Evolutionary conservation across 768 basidiomycete species (phyloP), one percentile per base, ranked within the genome.

Genomic region (Tricholoma bakamatsutake): DNA sequence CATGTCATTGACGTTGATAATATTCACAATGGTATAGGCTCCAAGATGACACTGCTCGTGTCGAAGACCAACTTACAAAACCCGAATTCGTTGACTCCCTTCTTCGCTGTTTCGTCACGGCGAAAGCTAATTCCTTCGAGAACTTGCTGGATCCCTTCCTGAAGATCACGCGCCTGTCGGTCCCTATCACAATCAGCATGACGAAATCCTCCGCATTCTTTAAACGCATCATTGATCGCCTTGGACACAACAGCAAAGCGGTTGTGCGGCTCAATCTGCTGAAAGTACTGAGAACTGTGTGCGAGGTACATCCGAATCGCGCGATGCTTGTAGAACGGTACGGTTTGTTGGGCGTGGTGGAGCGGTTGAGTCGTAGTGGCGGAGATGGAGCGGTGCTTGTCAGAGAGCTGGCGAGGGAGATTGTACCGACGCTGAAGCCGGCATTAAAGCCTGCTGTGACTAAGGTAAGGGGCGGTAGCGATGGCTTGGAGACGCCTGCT

Each of bases 31-130:
- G 48, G 24, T 21, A 24, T 61, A 94, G 92, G 93, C 74, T 98
- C 34, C 90, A 94, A 75, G 97, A 98, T 63, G 97, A 99, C 71
- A 92, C 90, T 1, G 85, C 92, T 1, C 82, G 93, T 53, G 90
- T 99, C 5, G 97, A 98, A 67, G 94, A 96, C 64, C 84, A 88
- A 49, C 77, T 99, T 0, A 72, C 88, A 33, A 88, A 90, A 63
- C 69, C 77, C 1, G 75, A 76, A 11, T 75, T 88, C 1, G 69
- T 91, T 15, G 85, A 90, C 0, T 76, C 82, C 0, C 73, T 96
- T 13, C 77, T 94, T 33, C 80, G 78, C 39, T 89, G 90, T 67
- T 96, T 96, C 69, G 84, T 90, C 59, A 78, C 82, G 1, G 85
- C 91, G 28, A 94, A 95, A 71, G 86, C 91, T 46, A 89, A 90